phyloP scores from a whole-genome alignment of 140 eudicot species.

The Ambrosia hybrid region DNA sequence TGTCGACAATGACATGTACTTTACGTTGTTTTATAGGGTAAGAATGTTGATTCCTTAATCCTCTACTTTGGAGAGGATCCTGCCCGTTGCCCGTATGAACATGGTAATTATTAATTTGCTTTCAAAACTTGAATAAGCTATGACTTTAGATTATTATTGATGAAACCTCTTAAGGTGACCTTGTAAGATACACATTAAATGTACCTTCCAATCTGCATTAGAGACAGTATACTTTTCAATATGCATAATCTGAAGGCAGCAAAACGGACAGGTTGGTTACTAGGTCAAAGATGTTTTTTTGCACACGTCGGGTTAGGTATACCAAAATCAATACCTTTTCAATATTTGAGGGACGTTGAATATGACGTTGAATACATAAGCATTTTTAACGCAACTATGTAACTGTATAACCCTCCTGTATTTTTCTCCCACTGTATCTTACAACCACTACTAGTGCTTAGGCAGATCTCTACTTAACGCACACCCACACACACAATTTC shows the following conservation, averaged over 20 bases:
- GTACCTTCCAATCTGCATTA: no score
- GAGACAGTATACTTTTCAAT: background rate
- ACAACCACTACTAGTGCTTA: background rate
- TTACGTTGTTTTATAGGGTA: constrained; percentile 51
- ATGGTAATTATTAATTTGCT: constrained; percentile 50
- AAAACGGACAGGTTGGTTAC: background rate
- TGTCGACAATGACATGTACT: background rate
- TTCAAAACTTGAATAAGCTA: background rate
- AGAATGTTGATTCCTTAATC: constrained; percentile 81
- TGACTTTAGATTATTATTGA: background rate
- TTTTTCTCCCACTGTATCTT: background rate
- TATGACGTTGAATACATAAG: background rate
- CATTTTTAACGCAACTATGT: background rate
- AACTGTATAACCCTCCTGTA: background rate
- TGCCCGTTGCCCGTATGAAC: constrained; percentile 87
- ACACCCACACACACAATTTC: no score
- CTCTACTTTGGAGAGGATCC: constrained; percentile 94
- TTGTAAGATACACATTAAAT: no score
- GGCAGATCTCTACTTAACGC: background rate
- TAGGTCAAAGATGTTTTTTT: background rate
- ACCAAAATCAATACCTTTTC: background rate
- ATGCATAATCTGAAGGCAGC: background rate
- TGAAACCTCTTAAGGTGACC: no score
- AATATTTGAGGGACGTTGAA: background rate
- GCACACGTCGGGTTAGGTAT: background rate